Percentiles rank a stretch among this genome's conserved stretches.
Conservation (phyloP, 306 rosid species). For the Quercus parvula region DNA sequence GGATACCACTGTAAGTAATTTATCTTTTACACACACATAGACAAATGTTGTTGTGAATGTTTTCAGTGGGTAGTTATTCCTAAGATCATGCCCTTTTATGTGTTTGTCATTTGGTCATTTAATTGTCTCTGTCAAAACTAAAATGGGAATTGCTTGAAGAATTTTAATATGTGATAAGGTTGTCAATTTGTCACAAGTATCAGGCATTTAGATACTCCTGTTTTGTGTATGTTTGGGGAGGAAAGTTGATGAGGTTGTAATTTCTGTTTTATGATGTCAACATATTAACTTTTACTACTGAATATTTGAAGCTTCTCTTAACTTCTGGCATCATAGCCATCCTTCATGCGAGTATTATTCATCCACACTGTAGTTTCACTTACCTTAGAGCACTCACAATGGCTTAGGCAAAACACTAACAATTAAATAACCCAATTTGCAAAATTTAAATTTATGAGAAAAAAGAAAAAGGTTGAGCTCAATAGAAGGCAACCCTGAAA, state of each 20-base stretch:
- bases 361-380: background rate
- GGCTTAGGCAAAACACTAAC: background rate
- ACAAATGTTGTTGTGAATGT: background rate
- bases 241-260: background rate
- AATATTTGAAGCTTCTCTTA: background rate
- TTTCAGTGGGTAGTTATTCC: background rate
- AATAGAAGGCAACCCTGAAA: constrained; percentile 16
- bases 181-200: background rate
- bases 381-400: background rate
- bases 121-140: background rate
- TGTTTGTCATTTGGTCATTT: background rate
- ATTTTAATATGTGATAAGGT: background rate
- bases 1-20: constrained; percentile 2
- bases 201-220: background rate
- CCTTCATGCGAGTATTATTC: background rate
- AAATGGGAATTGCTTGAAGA: background rate
- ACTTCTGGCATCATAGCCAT: background rate
- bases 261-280: background rate
- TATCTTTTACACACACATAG: background rate
- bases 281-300: background rate
- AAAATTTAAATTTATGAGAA: too few relatives aligned
- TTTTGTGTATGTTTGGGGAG: background rate
- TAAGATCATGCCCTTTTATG: background rate
- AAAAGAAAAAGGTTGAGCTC: constrained; percentile 7
- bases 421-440: constrained; percentile 8